Percentiles rank a stretch among this genome's conserved stretches.
These are phyloP conservation scores for Didymella keratinophila DNA, from an alignment of 2,329 filamentous ascomycete genomes.

Conservation along the genomic window DNA sequence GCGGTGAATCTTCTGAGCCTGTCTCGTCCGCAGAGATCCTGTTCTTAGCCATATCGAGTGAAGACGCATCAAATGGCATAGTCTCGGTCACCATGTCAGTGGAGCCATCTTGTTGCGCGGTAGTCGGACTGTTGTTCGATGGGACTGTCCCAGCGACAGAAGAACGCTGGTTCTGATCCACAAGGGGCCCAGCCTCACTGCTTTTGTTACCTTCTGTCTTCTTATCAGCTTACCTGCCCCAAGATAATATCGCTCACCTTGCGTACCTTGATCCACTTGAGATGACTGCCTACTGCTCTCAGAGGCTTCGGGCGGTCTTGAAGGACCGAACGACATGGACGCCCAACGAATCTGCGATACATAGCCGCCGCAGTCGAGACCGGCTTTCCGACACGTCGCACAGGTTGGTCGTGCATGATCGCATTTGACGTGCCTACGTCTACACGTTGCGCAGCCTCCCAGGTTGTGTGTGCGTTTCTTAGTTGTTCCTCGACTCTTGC, in stretches of 20 bases:
- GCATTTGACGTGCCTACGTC: conserved; percentile 24
- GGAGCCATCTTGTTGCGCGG: conserved; percentile 1
- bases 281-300: neutral
- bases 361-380: conserved; percentile 21
- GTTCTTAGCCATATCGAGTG: neutral
- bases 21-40: neutral
- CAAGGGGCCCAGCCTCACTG: neutral
- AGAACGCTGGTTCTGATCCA: neutral
- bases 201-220: neutral
- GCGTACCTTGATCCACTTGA: neutral
- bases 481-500: conserved; percentile 14
- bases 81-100: neutral
- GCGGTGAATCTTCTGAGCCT: neutral
- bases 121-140: neutral
- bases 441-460: conserved; percentile 23
- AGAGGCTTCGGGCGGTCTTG: neutral
- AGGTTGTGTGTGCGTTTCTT: conserved; percentile 26
- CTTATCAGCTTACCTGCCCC: neutral
- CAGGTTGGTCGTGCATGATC: conserved; percentile 19
- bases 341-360: conserved; percentile 25
- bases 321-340: conserved; percentile 18
- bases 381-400: conserved; percentile 14
- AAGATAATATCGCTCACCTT: neutral
- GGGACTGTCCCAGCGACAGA: neutral
- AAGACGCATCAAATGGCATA: neutral